Base-by-base conservation (phyloP, 495 filamentous ascomycete genomes). In the Annulohypoxylon nitens region DNA sequence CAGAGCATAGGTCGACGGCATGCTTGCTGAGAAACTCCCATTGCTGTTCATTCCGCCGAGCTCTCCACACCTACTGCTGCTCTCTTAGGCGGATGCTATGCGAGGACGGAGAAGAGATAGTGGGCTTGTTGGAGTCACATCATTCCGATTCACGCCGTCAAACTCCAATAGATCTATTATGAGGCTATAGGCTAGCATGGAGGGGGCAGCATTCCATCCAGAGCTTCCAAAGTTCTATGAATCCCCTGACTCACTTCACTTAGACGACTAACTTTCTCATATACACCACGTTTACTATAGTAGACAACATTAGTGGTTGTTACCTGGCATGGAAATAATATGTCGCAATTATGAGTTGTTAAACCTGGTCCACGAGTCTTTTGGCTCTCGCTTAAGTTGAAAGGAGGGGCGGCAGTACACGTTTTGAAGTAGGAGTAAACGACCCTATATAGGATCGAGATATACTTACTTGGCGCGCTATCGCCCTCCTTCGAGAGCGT, bases 191-290 rank as follows among this genome's bases (percentile, higher is more conserved):
- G 54, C 63, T 47, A 67, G 30, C 14, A 39, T 64, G 18, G 18
- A 67, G 6, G 30, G 23, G 30, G 51, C 34, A 20, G 30, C 30
- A 50, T 61, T 64, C 51, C 51, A 57, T 55, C 61, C 53, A 67
- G 20, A 34, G 18, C 45, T 36, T 23, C 25, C 37, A 53, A 20
- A 37, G 8, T 6, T 55, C 37, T 51, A 55, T 26, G 18, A 54
- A 34, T 48, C 26, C 53, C 26, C 25, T 48, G 58, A 43, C 11
- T 43, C 20, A 33, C 54, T 53, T 48, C 50, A 33, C 66, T 64
- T 47, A 70, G 25, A 37, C 67, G 14, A 77, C 43, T 8, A 53
- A 43, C 64, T 77, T 78, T 61, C 69, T 77, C 77, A 77, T 79
- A 70, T 78, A 76, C 14, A 72, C 73, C 34, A 75, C 37, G 64